Percentiles rank a stretch among this genome's conserved stretches.
phyloP scores from a whole-genome alignment of 202 grass and related monocot genomes.

The Zizania palustris region DNA sequence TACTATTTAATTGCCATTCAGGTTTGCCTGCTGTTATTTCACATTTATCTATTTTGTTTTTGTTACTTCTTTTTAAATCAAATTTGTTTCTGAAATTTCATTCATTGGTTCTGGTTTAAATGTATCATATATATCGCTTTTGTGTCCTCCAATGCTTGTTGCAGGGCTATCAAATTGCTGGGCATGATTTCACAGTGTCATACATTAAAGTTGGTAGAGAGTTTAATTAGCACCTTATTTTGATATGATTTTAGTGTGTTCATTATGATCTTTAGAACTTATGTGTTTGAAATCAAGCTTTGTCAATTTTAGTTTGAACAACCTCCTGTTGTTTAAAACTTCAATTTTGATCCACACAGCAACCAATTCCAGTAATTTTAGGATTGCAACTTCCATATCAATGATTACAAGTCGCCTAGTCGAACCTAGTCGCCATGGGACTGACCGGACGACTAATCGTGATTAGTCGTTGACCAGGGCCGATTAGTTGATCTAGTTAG shows the following conservation, averaged over 20 bases:
- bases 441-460: no score
- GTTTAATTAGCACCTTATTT: not conserved
- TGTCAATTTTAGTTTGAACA: not conserved
- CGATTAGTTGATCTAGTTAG: no score
- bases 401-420: no score
- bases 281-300: not conserved
- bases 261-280: not conserved
- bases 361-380: not conserved
- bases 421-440: no score
- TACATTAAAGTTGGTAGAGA: not conserved
- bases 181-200: not conserved
- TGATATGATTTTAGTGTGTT: not conserved
- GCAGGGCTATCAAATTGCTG: not conserved
- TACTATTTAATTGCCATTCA: conserved; percentile 85
- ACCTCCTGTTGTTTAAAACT: not conserved
- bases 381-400: not conserved
- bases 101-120: not conserved
- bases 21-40: conserved; percentile 38
- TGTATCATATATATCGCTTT: not conserved
- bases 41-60: not conserved
- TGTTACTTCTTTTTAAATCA: conserved; percentile 8
- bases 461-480: no score
- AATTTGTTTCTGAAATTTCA: not conserved
- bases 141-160: not conserved
- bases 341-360: not conserved